Evolutionary conservation across 2,329 filamentous ascomycete species (phyloP).

Genomic region (Exophiala aquamarina): DNA sequence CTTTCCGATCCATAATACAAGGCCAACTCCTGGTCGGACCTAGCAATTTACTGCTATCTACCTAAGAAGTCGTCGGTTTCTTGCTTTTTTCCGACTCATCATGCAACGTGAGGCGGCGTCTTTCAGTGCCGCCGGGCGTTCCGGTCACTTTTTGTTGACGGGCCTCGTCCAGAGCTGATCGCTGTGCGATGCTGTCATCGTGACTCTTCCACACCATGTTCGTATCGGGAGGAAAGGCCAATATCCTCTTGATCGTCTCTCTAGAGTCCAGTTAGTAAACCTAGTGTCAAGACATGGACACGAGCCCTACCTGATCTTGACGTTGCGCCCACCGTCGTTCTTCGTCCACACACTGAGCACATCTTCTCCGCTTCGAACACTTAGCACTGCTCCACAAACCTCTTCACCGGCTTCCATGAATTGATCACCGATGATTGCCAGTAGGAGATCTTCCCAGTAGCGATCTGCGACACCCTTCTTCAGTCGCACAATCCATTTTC

Average conservation of each 20-base stretch:
- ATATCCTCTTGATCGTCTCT: conserved; percentile 88
- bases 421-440: conserved; percentile 90
- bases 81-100: conserved; percentile 46
- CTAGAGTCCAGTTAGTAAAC: conserved; percentile 48
- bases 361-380: conserved; percentile 92
- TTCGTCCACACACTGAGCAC: conserved; percentile 98
- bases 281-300: conserved; percentile 4
- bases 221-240: conserved; percentile 83
- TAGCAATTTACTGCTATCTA: conserved; percentile 15
- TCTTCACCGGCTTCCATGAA: conserved; percentile 91
- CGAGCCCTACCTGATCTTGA: conserved; percentile 81
- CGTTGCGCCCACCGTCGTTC: conserved; percentile 86
- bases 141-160: conserved; percentile 73
- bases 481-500: conserved; percentile 94
- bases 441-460: conserved; percentile 92
- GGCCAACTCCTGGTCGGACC: neutral
- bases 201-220: conserved; percentile 95
- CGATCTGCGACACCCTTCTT: conserved; percentile 97
- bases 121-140: conserved; percentile 37
- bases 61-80: conserved; percentile 39
- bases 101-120: conserved; percentile 42
- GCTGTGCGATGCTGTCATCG: conserved; percentile 91
- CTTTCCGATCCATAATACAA: conserved; percentile 17
- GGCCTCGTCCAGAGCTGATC: conserved; percentile 85
- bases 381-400: conserved; percentile 91